Evolutionary conservation across 2,329 filamentous ascomycete genomes (phyloP).

Genomic region (Ophiosphaerella korrae): DNA sequence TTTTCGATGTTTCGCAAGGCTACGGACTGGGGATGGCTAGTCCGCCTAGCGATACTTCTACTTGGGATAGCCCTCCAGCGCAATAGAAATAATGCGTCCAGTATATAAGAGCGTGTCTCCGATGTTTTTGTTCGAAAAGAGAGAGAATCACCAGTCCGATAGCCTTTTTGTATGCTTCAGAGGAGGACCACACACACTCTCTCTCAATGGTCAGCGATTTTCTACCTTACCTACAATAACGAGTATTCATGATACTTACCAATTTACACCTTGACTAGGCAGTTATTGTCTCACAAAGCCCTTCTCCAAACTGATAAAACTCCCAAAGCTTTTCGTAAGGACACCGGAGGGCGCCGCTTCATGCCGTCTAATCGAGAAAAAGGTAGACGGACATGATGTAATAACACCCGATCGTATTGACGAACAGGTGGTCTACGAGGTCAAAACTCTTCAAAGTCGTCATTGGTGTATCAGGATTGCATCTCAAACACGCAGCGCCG

Average conservation of each 20-base stretch:
- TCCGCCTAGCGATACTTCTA: constrained; percentile 26
- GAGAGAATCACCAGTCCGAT: neutral
- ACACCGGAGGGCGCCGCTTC: neutral
- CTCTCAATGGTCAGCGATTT: too few relatives aligned
- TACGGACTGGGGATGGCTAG: constrained; percentile 28
- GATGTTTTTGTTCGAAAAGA: neutral
- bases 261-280: neutral
- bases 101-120: neutral
- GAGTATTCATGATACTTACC: neutral
- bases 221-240: too few relatives aligned
- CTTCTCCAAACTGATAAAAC: neutral
- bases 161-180: too few relatives aligned
- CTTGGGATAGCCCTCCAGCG: constrained; percentile 17
- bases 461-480: constrained; percentile 25
- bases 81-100: neutral
- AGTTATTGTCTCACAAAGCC: neutral
- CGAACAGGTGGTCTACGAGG: constrained; percentile 1
- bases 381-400: neutral
- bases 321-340: neutral
- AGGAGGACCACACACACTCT: too few relatives aligned
- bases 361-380: neutral
- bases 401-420: neutral
- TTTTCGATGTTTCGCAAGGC: constrained; percentile 23
- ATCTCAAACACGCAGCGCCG: too few relatives aligned
- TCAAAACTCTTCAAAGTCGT: constrained; percentile 7